Evolutionary conservation across 371 early-diverging fungal genomes (phyloP), one percentile per base, ranked within the genome.

Genomic region (Mucor irregularis): DNA sequence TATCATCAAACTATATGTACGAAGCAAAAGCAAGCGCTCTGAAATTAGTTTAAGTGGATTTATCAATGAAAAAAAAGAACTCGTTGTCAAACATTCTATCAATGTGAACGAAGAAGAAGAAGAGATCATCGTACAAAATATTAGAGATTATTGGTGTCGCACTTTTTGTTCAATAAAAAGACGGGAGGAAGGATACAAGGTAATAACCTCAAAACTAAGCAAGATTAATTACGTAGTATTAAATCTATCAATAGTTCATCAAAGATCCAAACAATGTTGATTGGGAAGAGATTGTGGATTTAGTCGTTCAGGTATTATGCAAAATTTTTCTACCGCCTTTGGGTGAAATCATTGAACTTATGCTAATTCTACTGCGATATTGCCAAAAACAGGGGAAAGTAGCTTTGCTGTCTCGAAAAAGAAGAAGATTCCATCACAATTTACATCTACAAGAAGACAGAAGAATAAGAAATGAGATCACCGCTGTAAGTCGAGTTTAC

Each of bases 391-490:
- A 48, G 48, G 48, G 33, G 48, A 48, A 33, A 48, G 19, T 48
- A 19, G 1, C 33, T 11, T 33, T 16, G 9, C 19, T 48, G 34
- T 28, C 48, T 11, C 30, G 34, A 16, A 48, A 33, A 48, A 48
- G 48, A 21, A 31, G 17, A 48, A 4, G 21, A 48, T 48, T 48
- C 22, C 33, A 48, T 21, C 17, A 1, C 48, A 4, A 48, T 21
- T 34, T 48, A 6, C 48, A 48, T 48, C 9, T 48, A 48, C 48
- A 48, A 21, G 33, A 48, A 48, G 48, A 48, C 33, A 48, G 10
- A 31, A 21, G 33, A 19, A 31, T 48, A n/a, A n/a, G n/a, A 43
- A 43, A 44, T 49, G 38, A 43, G 33, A 4, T 31, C 30, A 53
- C 26, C 42, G 35, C 37, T 52, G 55, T 33, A 34, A 17, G 48